Percentiles rank a stretch among this genome's conserved stretches.
phyloP scores from a whole-genome alignment of 23 red algal genomes.

The Chondrus crispus region DNA sequence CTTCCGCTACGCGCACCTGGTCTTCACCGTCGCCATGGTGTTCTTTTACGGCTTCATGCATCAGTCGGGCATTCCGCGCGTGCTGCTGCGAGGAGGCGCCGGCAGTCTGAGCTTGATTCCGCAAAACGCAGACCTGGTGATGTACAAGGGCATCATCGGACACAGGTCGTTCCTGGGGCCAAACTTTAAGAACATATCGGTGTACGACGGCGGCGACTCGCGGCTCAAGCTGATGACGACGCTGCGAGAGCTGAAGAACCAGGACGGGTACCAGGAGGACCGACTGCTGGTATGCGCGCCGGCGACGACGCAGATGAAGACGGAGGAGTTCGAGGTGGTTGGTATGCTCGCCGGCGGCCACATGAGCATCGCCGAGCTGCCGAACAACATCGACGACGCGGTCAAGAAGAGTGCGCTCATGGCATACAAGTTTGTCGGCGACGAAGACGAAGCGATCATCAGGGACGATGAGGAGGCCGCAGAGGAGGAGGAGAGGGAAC shows the following conservation, averaged over 20 bases:
- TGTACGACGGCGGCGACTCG: conserved; percentile 56
- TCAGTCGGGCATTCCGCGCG: conserved; percentile 46
- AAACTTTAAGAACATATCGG: conserved; percentile 48
- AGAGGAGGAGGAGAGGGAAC: conserved; percentile 53
- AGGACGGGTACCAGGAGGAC: conserved; percentile 56
- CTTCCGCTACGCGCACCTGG: conserved; percentile 38
- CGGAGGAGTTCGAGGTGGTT: conserved; percentile 37
- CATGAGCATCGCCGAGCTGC: conserved; percentile 49
- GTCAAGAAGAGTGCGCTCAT: conserved; percentile 33
- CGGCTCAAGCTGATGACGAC: conserved; percentile 55
- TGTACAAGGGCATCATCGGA: conserved; percentile 54
- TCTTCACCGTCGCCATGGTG: conserved; percentile 52
- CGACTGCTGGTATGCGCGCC: conserved; percentile 43
- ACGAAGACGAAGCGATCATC: conserved; percentile 71
- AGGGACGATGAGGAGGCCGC: conserved; percentile 64
- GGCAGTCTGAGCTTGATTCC: conserved; percentile 41
- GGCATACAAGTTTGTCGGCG: conserved; percentile 55
- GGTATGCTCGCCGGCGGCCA: conserved; percentile 21
- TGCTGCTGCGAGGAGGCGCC: conserved; percentile 16
- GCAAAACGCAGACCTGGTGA: conserved; percentile 44
- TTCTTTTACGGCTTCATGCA: conserved; percentile 56
- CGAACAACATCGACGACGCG: conserved; percentile 53
- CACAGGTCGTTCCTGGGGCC: conserved; percentile 40
- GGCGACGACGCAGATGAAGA: conserved; percentile 62
- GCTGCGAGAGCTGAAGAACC: conserved; percentile 36